Evolutionary conservation across 2,329 filamentous ascomycete species (phyloP).

Genomic region (Penicillium oxalicum): DNA sequence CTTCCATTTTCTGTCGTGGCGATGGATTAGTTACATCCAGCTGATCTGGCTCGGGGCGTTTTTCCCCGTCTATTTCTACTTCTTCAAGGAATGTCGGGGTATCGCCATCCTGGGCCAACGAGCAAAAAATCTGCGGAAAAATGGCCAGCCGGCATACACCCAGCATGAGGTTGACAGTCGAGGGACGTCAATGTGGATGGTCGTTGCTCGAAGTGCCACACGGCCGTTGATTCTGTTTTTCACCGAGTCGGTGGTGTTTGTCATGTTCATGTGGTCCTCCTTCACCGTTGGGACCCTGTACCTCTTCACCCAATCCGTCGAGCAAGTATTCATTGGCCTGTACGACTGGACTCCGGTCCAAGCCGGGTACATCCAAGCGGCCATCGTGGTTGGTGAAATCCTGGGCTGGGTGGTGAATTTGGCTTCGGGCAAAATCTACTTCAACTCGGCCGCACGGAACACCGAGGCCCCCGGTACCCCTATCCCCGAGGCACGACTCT

Average conservation of each 20-base stretch:
- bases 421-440: conserved; percentile 25
- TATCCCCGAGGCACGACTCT: conserved; percentile 41
- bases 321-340: conserved; percentile 36
- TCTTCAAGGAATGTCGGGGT: conserved; percentile 39
- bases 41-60: conserved; percentile 35
- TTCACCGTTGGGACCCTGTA: conserved; percentile 43
- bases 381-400: conserved; percentile 39
- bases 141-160: conserved; percentile 23
- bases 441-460: conserved; percentile 31
- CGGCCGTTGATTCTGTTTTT: conserved; percentile 34
- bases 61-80: conserved; percentile 36
- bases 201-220: conserved; percentile 33
- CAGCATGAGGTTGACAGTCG: conserved; percentile 33
- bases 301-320: conserved; percentile 40
- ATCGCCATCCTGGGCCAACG: conserved; percentile 36
- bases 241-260: conserved; percentile 41
- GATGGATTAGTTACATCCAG: conserved; percentile 41
- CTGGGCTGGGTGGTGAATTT: conserved; percentile 35
- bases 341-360: conserved; percentile 26
- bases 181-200: conserved; percentile 17
- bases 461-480: conserved; percentile 35
- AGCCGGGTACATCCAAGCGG: conserved; percentile 37
- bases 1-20: conserved; percentile 17
- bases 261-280: conserved; percentile 40
- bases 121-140: conserved; percentile 31